A percentile compares a stretch with the other conserved stretches of the same genome.
These are phyloP conservation scores for Skeletonema costatum DNA, from an alignment of 108 stramenopile species.

Conservation along the genomic window DNA sequence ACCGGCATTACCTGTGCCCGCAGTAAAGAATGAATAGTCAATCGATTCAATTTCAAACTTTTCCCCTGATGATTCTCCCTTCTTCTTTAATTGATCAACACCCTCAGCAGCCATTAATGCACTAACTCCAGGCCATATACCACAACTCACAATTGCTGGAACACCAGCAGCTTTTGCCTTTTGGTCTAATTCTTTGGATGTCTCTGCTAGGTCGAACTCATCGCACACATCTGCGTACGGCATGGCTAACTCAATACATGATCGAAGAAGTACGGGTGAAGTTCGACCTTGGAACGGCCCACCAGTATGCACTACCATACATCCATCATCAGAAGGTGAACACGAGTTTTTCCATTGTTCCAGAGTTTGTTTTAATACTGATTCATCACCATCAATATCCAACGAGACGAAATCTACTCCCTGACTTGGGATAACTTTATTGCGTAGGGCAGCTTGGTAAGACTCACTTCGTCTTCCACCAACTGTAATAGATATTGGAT, in stretches of 20 bases:
- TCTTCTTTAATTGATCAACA: slow-evolving; percentile 42
- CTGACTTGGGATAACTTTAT: slow-evolving; percentile 26
- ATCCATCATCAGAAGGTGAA: slow-evolving; percentile 5
- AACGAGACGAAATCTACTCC: slow-evolving; percentile 37
- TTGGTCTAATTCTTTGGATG: slow-evolving; percentile 51
- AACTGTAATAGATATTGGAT: slow-evolving; percentile 44
- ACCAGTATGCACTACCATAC: slow-evolving; percentile 79
- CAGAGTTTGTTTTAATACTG: background rate
- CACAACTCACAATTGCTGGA: slow-evolving; percentile 54
- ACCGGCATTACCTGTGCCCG: slow-evolving; percentile 85
- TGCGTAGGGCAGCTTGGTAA: slow-evolving; percentile 43
- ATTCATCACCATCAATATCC: slow-evolving; percentile 38
- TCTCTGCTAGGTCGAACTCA: slow-evolving; percentile 69
- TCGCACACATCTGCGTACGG: slow-evolving; percentile 90
- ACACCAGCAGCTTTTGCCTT: slow-evolving; percentile 42
- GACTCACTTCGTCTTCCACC: slow-evolving; percentile 48
- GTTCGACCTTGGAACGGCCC: slow-evolving; percentile 85
- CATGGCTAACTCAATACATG: slow-evolving; percentile 48
- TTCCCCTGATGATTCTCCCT: slow-evolving; percentile 5
- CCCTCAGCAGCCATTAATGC: slow-evolving; percentile 55
- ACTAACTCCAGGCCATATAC: slow-evolving; percentile 63
- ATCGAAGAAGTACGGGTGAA: slow-evolving; percentile 52
- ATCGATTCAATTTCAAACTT: slow-evolving; percentile 39
- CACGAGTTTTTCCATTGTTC: slow-evolving; percentile 10
- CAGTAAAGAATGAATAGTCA: slow-evolving; percentile 80